A percentile compares a stretch with the other conserved stretches of the same genome.
phyloP scores from a whole-genome alignment of 2,329 filamentous ascomycete species.

The Aspergillus arachidicola region DNA sequence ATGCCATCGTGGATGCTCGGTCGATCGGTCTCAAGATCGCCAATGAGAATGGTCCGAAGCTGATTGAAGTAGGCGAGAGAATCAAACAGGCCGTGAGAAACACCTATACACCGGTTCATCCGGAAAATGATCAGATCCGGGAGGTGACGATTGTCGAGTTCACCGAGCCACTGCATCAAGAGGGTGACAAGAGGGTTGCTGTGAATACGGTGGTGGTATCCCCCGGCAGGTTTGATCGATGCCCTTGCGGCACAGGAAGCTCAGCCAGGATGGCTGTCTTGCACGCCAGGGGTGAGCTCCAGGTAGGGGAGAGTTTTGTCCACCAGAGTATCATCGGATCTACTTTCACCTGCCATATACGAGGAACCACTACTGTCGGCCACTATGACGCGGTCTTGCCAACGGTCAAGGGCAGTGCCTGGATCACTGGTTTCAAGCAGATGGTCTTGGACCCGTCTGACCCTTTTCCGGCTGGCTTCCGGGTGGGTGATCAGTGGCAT shows the following conservation, averaged over 20 bases:
- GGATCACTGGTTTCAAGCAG: neutral
- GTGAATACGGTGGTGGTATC: neutral
- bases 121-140: neutral
- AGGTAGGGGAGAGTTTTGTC: neutral
- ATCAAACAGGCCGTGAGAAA: conserved; percentile 44
- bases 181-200: neutral
- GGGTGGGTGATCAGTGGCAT: neutral
- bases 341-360: neutral
- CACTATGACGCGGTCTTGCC: conserved; percentile 15
- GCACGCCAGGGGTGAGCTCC: neutral
- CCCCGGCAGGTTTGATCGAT: neutral
- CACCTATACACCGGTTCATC: conserved; percentile 33
- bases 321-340: neutral
- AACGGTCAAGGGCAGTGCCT: neutral
- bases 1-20: conserved; percentile 44
- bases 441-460: neutral
- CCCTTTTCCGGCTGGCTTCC: neutral
- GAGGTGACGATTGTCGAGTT: neutral
- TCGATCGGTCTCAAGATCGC: conserved; percentile 39
- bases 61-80: conserved; percentile 47
- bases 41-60: conserved; percentile 33
- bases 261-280: neutral
- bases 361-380: neutral
- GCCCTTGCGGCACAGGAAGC: neutral
- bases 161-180: neutral